These are phyloP conservation scores for Lactarius sp. DNA, from an alignment of 768 basidiomycete genomes.

Conservation along the genomic window DNA sequence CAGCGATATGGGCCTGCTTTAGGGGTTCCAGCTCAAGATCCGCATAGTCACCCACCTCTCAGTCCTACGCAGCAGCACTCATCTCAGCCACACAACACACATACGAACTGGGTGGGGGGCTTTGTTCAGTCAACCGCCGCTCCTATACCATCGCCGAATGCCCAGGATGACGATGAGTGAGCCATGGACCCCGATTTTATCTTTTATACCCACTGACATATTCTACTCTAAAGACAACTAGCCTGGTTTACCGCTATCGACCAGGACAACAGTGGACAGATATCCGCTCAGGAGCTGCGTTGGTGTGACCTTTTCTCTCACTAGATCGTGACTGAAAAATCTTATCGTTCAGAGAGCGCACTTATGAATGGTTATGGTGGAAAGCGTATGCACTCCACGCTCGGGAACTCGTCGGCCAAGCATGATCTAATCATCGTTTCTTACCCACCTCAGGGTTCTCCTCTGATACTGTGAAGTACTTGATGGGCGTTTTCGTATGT, in stretches of 20 bases:
- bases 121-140: background rate
- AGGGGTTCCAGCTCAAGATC: background rate
- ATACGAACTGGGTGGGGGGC: background rate
- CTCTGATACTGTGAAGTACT: slow-evolving; percentile 1
- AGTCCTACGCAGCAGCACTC: background rate
- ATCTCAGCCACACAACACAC: background rate
- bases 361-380: slow-evolving; percentile 8
- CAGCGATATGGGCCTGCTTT: background rate
- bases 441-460: background rate
- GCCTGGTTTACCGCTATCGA: slow-evolving; percentile 10
- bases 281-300: slow-evolving; percentile 9
- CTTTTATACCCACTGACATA: background rate
- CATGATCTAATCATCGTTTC: background rate
- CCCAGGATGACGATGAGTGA: slow-evolving; percentile 4
- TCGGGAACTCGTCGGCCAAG: background rate
- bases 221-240: background rate
- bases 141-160: background rate
- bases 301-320: background rate
- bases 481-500: slow-evolving; percentile 11
- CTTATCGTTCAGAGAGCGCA: background rate
- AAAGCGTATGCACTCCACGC: background rate
- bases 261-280: slow-evolving; percentile 7
- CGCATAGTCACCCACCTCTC: background rate
- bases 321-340: background rate
- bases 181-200: background rate